Base-by-base conservation (phyloP, 768 basidiomycete species). In the Sarcomyxa edulis region DNA sequence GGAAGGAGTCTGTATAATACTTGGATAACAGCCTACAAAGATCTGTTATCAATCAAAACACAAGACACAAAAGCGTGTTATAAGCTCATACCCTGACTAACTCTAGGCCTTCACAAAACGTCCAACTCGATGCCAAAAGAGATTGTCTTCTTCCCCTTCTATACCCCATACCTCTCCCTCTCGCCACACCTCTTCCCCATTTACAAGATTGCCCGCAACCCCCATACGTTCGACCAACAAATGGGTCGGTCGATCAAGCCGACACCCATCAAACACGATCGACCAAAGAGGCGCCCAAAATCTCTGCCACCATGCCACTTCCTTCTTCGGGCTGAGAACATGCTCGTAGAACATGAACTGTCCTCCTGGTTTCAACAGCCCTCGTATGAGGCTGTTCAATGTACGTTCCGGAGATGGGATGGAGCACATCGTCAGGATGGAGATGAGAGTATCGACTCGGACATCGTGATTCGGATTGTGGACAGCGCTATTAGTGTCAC, bases 261-360 rank as follows among this genome's bases (percentile, higher is more conserved):
- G 61, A 48, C 85, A 87, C 11, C 84, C 84, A 47, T 77, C 81
- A 39, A 81, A 76, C 1, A 61, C 56, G 1, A 66, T 27, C 5
- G 52, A 50, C 86, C 86, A 89, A 4, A 86, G 4, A 0, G 84
- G 84, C 2, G 80, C 68, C 85, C 84, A 87, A 34, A 84, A 68
- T 0, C 64, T 44, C 55, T 89, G 86, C 83, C 84, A 87, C 74
- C 76, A 74, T 6, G 72, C 72, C 2, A 84, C 72, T 43, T 81
- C 75, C 6, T 48, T 37, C 0, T 58, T 54, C 1, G 64, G 71
- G 46, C 70, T 81, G 36, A 67, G 57, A 7, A 88, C 81, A 44
- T 89, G 86, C 54, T 89, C 86, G 43, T 76, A 79, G 48, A 78
- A 78, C 12, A 88, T 60, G 0, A 88, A 39, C 36, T 71, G 64